Evolutionary conservation across 2,329 filamentous ascomycete genomes (phyloP), one percentile per base, ranked within the genome.

Genomic region (Aspergillus intermedius): DNA sequence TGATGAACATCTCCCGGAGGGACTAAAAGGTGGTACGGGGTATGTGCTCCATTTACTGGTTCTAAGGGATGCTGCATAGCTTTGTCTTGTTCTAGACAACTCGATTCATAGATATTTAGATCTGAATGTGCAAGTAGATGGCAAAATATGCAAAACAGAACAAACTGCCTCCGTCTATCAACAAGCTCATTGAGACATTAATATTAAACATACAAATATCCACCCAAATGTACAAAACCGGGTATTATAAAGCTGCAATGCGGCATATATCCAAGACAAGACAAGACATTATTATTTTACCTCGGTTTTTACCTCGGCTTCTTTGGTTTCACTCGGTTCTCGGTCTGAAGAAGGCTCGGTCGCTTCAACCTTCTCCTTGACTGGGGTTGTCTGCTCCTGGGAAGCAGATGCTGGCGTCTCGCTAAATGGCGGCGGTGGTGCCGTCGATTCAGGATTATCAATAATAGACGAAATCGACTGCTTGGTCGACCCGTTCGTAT

Each of bases 41-140:
- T 95, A 94, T 70, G 83, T 88, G 25, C 80, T 96, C 6, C 90
- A 97, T 72, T 59, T 94, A 17, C 86, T 89, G 10, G 65, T 91
- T 19, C 68, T 91, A 52, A 76, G 72, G 48, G 52, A 50, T 30
- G 25, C 12, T 30, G 25, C 25, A 30, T 30, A 30, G 25, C 10
- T 12, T 10, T 30, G 25, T 30, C 10, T 12, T 22, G 4, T 22
- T 30, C 25, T 30, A 12, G 25, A 30, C 12, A 30, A 30, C 10
- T 30, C 25, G 25, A 12, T 30, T 30, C 25, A 30, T 30, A 30
- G 10, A 30, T 30, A 30, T 30, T 3, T 30, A 12, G 12, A 12
- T 4, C 10, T 30, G 25, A 25, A 42, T 37, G 30, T 19, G 43
- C 22, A 49, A 41, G 42, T 44, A 45, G 44, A 49, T 52, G 50